Conservation (phyloP, 2,329 filamentous ascomycete species). For the Epichloe coenophiala region DNA sequence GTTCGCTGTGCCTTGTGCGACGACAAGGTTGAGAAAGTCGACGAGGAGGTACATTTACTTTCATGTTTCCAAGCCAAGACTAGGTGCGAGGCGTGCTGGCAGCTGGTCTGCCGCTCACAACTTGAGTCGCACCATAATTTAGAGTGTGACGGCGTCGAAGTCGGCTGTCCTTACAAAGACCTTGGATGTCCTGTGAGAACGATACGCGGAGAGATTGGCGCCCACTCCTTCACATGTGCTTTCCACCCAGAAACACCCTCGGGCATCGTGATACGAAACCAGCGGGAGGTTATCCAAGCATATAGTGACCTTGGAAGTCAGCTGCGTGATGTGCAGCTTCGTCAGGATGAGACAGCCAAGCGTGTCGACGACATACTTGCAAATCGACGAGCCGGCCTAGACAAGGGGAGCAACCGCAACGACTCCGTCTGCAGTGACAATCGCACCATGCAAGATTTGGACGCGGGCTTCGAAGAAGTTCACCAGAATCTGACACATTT, state of each 20-base stretch:
- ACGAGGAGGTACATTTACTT: conserved; percentile 22
- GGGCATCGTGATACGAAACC: conserved; percentile 34
- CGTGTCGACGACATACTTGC: conserved; percentile 22
- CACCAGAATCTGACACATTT: conserved; percentile 43
- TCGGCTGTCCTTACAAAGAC: conserved; percentile 32
- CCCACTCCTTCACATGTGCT: conserved; percentile 34
- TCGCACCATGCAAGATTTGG: conserved; percentile 28
- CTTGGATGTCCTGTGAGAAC: conserved; percentile 22
- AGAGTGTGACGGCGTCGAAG: conserved; percentile 35
- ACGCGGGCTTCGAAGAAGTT: conserved; percentile 38
- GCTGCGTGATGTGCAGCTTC: conserved; percentile 21
- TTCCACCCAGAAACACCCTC: conserved; percentile 38
- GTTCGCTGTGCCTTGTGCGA: conserved; percentile 41
- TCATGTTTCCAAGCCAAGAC: conserved; percentile 33
- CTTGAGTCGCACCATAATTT: conserved; percentile 32
- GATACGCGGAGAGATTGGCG: conserved; percentile 23
- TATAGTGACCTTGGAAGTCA: conserved; percentile 22
- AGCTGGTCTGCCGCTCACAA: conserved; percentile 28
- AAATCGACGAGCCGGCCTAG: conserved; percentile 17
- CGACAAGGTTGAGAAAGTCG: conserved; percentile 31
- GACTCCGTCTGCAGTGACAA: conserved; percentile 36
- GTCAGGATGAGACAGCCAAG: conserved; percentile 20
- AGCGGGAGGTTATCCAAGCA: conserved; percentile 33
- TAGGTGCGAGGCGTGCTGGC: conserved; percentile 35
- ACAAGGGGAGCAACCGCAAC: conserved; percentile 1